A percentile compares a stretch with the other conserved stretches of the same genome.
phyloP scores from a whole-genome alignment of 2,329 filamentous ascomycete genomes.

The Thelonectria rubi region DNA sequence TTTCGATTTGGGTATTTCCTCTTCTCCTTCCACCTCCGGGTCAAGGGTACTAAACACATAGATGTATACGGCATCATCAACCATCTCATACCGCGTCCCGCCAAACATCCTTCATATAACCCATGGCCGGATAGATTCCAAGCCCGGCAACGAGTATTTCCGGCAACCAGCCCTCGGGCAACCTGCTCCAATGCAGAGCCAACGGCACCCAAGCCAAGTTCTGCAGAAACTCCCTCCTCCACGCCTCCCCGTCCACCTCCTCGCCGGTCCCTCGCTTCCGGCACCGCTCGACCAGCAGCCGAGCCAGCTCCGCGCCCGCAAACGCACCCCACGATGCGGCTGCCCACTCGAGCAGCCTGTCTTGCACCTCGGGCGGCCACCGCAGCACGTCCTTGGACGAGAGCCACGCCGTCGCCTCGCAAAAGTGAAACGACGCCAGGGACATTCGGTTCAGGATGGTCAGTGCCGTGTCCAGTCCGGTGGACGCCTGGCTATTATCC shows the following conservation, averaged over 20 bases:
- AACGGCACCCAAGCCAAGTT: constrained; percentile 19
- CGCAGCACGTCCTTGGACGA: constrained; percentile 7
- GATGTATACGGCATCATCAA: too few relatives aligned
- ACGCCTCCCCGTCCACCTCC: constrained; percentile 1
- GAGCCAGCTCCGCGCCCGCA: constrained; percentile 7
- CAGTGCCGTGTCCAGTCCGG: constrained; percentile 1
- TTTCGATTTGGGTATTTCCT: too few relatives aligned
- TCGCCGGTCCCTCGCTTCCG: neutral
- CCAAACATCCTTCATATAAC: constrained; percentile 22
- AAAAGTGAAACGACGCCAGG: constrained; percentile 16
- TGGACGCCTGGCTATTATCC: neutral
- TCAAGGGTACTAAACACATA: too few relatives aligned
- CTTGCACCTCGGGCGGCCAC: constrained; percentile 15
- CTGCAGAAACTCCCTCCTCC: constrained; percentile 13
- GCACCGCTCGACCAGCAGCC: constrained; percentile 6
- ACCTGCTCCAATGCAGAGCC: constrained; percentile 21
- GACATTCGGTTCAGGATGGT: neutral
- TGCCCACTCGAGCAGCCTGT: constrained; percentile 5
- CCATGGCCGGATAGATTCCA: constrained; percentile 15
- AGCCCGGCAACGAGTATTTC: constrained; percentile 15
- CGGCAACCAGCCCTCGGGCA: constrained; percentile 14
- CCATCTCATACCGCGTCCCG: constrained; percentile 3
- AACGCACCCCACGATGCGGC: constrained; percentile 19
- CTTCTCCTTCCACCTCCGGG: too few relatives aligned
- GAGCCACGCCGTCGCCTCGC: constrained; percentile 14